Evolutionary conservation across 192 early-diverging fungal genomes (phyloP).

Genomic region (Diversispora epigaea): DNA sequence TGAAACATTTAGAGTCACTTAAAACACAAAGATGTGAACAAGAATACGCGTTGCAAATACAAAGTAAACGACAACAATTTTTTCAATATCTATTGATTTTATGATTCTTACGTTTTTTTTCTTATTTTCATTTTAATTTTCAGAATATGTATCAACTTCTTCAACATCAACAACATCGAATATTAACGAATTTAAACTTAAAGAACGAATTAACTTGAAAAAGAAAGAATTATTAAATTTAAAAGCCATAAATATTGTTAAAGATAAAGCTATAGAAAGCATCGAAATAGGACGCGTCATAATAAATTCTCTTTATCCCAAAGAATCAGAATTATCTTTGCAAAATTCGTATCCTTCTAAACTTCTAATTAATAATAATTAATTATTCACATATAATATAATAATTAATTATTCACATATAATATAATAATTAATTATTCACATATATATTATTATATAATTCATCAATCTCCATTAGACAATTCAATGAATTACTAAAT

Average conservation of each 20-base stretch:
- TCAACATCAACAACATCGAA: neutral
- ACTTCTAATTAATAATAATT: neutral
- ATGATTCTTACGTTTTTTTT: neutral
- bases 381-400: no score
- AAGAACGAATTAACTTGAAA: neutral
- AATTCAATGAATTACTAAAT: neutral
- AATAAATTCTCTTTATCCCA: neutral
- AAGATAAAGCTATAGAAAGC: neutral
- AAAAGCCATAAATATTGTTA: neutral
- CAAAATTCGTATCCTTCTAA: neutral
- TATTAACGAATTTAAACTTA: neutral
- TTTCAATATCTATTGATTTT: no score
- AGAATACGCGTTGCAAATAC: neutral
- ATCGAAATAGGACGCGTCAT: neutral
- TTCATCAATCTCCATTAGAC: neutral
- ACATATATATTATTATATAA: neutral
- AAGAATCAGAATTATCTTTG: neutral
- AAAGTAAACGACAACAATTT: neutral
- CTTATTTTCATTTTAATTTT: neutral
- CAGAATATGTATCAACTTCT: neutral
- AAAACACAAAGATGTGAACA: neutral
- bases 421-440: no score
- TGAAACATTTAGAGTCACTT: neutral
- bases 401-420: no score
- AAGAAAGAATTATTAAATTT: neutral